Base-by-base conservation (phyloP, 179 eudicot species). In the Actinidia chinensis region DNA sequence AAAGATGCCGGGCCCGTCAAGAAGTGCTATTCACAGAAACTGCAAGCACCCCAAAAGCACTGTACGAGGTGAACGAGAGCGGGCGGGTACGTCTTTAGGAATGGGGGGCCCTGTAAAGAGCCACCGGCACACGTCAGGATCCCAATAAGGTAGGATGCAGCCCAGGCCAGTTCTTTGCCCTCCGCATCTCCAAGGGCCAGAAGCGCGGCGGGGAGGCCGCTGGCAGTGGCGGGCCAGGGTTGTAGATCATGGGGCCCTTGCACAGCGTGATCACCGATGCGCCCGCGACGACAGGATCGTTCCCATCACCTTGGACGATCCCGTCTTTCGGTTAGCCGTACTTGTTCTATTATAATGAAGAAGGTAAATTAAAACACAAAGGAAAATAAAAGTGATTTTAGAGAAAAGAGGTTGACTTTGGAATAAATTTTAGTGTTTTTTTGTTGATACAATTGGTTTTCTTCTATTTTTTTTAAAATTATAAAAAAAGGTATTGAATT, bases 41-140 rank as follows among this genome's bases (percentile, higher is more conserved):
- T 94, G 98, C 23, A 94, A 80, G 56, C 80, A 5, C 98, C 98
- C 60, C 93, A 94, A 87, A 94, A 91, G 76, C 94, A 94, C 80
- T 95, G 95, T 89, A 93, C 3, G 98, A 93, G 14, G 98, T 94
- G 68, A 94, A 87, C 1, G 98, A 91, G 40, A 93, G 92, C 68
- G 92, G 75, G 15, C 59, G 97, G 98, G 85, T 91, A 94, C 81
- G 88, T 93, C 87, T 94, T 89, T 8, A 94, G 91, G 4, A 94
- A 84, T 1, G 98, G 98, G 11, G 91, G n/a, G n/a, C n/a, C 84
- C 80, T 94, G 98, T 25, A 93, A 94, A 97, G 3, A 94, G 93
- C 98, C 98, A 94, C 18, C 90, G 36, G 98, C 88, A 96, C 98
- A 94, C 2, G 97, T 89, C 68, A 94, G 80, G 80, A 97, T 96